Percentiles rank a stretch among this genome's conserved stretches.
Evolutionary conservation across 495 filamentous ascomycete genomes (phyloP).

Genomic region (Pseudoneurospora amorphoporcata): DNA sequence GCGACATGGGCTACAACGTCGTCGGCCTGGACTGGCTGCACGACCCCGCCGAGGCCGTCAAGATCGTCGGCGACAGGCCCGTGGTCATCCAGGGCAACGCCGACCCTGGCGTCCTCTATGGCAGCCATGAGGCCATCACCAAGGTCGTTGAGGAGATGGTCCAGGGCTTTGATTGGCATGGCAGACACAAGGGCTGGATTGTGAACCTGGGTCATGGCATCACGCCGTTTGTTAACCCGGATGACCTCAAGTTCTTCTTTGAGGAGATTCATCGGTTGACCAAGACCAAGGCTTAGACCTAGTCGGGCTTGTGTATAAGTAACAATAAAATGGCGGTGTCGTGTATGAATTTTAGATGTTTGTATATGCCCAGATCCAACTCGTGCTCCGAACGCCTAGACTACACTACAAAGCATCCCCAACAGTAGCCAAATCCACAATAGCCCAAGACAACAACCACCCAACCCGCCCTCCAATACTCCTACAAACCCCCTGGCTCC

Average conservation of each 20-base stretch:
- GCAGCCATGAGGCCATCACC: conserved; percentile 68
- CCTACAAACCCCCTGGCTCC: conserved; percentile 33
- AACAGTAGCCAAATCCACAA: conserved; percentile 10
- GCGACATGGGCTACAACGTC: conserved; percentile 82
- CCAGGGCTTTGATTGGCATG: conserved; percentile 57
- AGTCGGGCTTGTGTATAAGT: not conserved
- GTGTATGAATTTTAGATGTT: not conserved
- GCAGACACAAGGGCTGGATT: conserved; percentile 54
- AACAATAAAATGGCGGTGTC: not conserved
- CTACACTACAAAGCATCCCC: conserved; percentile 9
- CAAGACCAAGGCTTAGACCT: conserved; percentile 15
- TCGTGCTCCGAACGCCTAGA: no score
- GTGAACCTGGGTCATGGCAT: conserved; percentile 89
- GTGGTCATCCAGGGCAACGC: conserved; percentile 89
- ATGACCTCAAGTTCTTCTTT: conserved; percentile 86
- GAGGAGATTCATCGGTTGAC: conserved; percentile 75
- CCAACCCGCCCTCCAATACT: conserved; percentile 29
- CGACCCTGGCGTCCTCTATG: conserved; percentile 88
- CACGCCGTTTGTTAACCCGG: conserved; percentile 86
- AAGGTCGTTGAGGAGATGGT: conserved; percentile 74
- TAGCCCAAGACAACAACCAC: conserved; percentile 30
- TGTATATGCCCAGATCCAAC: not conserved
- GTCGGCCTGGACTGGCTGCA: conserved; percentile 94
- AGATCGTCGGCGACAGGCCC: conserved; percentile 56
- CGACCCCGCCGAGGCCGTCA: conserved; percentile 73